Evolutionary conservation across 208 protist species (phyloP).

Genomic region (Trypanosoma theileri): DNA sequence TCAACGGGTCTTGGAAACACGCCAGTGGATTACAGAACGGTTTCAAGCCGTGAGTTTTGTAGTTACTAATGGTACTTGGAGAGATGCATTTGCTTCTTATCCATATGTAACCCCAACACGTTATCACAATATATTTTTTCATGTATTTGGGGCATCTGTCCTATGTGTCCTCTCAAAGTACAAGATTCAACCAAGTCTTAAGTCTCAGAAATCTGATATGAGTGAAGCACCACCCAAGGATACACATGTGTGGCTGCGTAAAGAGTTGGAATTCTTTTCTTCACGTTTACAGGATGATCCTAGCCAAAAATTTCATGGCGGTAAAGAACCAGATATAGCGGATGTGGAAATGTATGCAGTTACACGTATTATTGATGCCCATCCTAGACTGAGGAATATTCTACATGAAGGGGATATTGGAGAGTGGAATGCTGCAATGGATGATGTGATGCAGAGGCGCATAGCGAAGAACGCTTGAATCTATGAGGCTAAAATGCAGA

Average conservation of each 20-base stretch:
- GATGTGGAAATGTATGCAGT: conserved; percentile 85
- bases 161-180: conserved; percentile 53
- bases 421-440: conserved; percentile 67
- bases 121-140: conserved; percentile 70
- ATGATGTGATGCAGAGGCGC: conserved; percentile 33
- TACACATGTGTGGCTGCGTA: conserved; percentile 41
- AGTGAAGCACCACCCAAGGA: background rate
- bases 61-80: conserved; percentile 58
- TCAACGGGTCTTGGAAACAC: conserved; percentile 41
- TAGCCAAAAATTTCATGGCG: conserved; percentile 54
- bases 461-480: background rate
- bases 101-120: conserved; percentile 43
- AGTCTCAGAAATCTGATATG: background rate
- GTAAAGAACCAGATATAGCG: conserved; percentile 60
- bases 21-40: conserved; percentile 67
- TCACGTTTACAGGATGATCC: conserved; percentile 21
- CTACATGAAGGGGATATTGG: conserved; percentile 47
- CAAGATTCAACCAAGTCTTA: conserved; percentile 49
- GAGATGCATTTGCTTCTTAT: conserved; percentile 61
- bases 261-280: conserved; percentile 52
- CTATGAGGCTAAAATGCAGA: too few species aligned
- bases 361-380: conserved; percentile 53
- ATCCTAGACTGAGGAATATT: conserved; percentile 47
- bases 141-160: conserved; percentile 46
- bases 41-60: conserved; percentile 77